Conservation (phyloP, 768 basidiomycete species). For the Roridomyces roridus region DNA sequence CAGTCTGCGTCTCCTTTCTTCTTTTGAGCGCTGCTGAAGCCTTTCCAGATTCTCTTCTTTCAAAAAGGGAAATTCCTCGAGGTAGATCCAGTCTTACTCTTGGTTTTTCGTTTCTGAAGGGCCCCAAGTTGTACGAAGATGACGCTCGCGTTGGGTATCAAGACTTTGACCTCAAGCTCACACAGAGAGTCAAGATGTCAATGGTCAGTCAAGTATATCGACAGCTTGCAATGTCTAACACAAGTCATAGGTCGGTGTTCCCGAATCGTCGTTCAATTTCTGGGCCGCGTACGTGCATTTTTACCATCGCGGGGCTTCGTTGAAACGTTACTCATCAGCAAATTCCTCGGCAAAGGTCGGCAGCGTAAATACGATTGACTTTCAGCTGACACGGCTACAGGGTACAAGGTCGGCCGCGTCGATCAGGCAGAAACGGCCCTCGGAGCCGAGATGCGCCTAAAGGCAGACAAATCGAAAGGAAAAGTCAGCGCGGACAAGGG, state of each 20-base stretch:
- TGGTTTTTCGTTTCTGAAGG: not conserved
- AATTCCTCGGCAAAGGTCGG: conserved; percentile 81
- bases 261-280: conserved; percentile 91
- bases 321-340: conserved; percentile 45
- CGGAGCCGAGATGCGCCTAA: conserved; percentile 94
- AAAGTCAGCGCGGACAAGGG: conserved; percentile 65
- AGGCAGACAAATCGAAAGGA: conserved; percentile 67
- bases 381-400: conserved; percentile 40
- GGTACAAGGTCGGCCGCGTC: conserved; percentile 94
- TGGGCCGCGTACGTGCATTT: conserved; percentile 78
- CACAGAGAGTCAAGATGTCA: conserved; percentile 95
- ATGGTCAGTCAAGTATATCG: conserved; percentile 65
- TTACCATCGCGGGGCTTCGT: not conserved
- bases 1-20: conserved; percentile 50
- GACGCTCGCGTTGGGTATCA: conserved; percentile 93
- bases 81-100: conserved; percentile 40
- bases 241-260: conserved; percentile 98
- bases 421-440: conserved; percentile 97
- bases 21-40: conserved; percentile 16
- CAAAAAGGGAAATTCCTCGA: conserved; percentile 98
- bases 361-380: too few relatives aligned
- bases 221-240: too few relatives aligned
- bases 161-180: conserved; percentile 94
- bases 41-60: conserved; percentile 83
- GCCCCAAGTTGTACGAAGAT: conserved; percentile 82